Base-by-base conservation (phyloP, 495 filamentous ascomycete species). In the Ascodesmis nigricans region DNA sequence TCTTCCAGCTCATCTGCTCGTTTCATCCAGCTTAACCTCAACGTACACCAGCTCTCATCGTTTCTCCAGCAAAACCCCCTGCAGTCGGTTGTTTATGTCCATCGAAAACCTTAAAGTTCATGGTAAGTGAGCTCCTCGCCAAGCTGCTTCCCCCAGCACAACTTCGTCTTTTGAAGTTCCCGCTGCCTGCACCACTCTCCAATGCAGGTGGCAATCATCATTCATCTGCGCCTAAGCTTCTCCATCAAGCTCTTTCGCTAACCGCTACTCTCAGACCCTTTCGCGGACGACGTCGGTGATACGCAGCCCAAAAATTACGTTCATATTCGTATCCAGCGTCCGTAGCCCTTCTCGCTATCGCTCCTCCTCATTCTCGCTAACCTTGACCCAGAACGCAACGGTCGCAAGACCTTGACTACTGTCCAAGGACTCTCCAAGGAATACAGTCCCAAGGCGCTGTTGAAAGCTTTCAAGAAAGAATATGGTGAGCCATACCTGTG, bases 241-340 rank as follows among this genome's bases (percentile, higher is more conserved):
- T 21, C 24, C 30, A 3, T 26, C 31, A 28, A 36, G 31, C 14
- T 29, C 21, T n/a, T 30, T 15, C 22, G 28, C 49, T 52, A 36
- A 52, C 40, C 3, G 14, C 17, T 29, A 21, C 31, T 21, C 29
- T 57, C n/a, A 92, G 83, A 97, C 77, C 87, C 87, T 76, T 97
- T 97, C 84, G 87, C 87, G 75, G 87, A 97, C 78, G 90, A 84
- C 74, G 87, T 95, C 78, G 84, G 91, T 71, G 81, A 87, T 62
- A 79, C 78, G 59, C 77, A 90, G 66, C 76, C 80, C 60, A 80
- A 92, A 61, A 90, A 91, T 61, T 92, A 95, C 57, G 91, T 95
- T 63, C 90, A 95, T 65, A 97, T 97, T 58, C 82, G 87, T 60
- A 95, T 97, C 59, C 87, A 97, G 61, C 87, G 87, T 95, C 73